These are phyloP conservation scores for Helicosporidium sp. DNA, from an alignment of 139 green algal genomes.

Conservation along the genomic window DNA sequence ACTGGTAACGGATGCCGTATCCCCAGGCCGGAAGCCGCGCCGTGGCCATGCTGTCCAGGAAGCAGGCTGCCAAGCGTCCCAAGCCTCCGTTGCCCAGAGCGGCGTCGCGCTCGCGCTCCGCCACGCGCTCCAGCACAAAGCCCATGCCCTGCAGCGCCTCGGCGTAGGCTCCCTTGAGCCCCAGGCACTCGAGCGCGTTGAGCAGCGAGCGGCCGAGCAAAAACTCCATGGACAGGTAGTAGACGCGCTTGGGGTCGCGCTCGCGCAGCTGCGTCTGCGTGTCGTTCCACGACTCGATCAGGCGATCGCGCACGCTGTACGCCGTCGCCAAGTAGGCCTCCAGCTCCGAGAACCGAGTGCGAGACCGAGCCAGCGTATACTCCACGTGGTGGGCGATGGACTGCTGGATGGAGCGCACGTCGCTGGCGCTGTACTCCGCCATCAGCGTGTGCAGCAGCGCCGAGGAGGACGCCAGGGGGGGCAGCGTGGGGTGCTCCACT, in stretches of 20 bases:
- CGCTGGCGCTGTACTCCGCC: slow-evolving; percentile 83
- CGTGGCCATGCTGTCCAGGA: slow-evolving; percentile 95
- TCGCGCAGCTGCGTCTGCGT: slow-evolving; percentile 86
- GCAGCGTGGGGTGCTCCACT: too few relatives aligned
- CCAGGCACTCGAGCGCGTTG: slow-evolving; percentile 88
- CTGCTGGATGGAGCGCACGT: slow-evolving; percentile 88
- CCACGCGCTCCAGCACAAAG: slow-evolving; percentile 54
- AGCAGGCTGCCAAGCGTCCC: slow-evolving; percentile 89
- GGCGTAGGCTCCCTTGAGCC: slow-evolving; percentile 55
- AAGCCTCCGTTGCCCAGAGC: slow-evolving; percentile 91
- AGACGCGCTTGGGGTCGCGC: slow-evolving; percentile 61
- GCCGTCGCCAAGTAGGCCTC: slow-evolving; percentile 85
- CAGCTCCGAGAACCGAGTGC: slow-evolving; percentile 85
- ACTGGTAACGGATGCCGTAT: slow-evolving; percentile 97
- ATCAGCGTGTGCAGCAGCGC: slow-evolving; percentile 22
- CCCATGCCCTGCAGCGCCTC: slow-evolving; percentile 68
- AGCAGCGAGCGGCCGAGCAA: slow-evolving; percentile 87
- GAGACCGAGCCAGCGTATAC: slow-evolving; percentile 85
- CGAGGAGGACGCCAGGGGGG: too few relatives aligned
- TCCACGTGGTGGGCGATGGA: slow-evolving; percentile 94
- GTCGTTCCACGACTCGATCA: slow-evolving; percentile 98
- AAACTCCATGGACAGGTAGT: slow-evolving; percentile 93
- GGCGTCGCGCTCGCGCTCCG: slow-evolving; percentile 35
- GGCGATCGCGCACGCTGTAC: slow-evolving; percentile 67
- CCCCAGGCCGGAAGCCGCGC: slow-evolving; percentile 90